Conservation (phyloP, 345 rosid species). For the Sisymbrium irio region DNA sequence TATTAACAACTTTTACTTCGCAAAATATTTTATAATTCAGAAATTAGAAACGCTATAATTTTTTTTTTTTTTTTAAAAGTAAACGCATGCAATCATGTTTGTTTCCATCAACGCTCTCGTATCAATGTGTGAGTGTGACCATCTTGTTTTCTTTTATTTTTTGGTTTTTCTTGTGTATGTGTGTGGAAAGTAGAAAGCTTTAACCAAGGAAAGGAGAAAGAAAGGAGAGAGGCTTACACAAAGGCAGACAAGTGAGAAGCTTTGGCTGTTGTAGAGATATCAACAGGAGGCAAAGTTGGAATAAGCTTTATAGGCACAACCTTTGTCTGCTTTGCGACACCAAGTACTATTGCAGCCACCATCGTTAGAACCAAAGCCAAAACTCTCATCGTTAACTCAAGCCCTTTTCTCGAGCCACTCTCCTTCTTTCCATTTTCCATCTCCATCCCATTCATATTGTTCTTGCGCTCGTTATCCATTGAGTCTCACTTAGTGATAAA, state of each 20-base stretch:
- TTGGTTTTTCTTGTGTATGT: not conserved
- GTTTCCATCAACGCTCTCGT: not conserved
- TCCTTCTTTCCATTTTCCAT: constrained; percentile 13
- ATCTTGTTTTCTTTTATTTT: too few relatives aligned
- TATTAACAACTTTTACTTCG: not conserved
- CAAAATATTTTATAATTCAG: not conserved
- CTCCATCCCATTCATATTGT: constrained; percentile 30
- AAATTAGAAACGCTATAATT: not conserved
- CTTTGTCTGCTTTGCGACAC: constrained; percentile 49
- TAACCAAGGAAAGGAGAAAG: not conserved
- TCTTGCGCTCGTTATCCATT: constrained; percentile 26
- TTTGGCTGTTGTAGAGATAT: constrained; percentile 51
- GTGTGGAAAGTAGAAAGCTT: not conserved
- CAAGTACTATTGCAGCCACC: constrained; percentile 47
- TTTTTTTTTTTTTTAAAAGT: too few relatives aligned
- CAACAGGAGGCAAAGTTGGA: constrained; percentile 47
- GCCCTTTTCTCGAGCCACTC: constrained; percentile 1
- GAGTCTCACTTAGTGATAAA: not conserved
- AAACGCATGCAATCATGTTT: not conserved
- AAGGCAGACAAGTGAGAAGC: constrained; percentile 61
- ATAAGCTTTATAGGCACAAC: constrained; percentile 41
- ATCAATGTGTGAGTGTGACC: not conserved
- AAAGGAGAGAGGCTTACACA: constrained; percentile 44
- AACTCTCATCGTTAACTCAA: constrained; percentile 43
- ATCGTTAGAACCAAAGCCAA: constrained; percentile 51